phyloP scores from a whole-genome alignment of 305 asterid species.

The Fraxinus xanthoxyloides region DNA sequence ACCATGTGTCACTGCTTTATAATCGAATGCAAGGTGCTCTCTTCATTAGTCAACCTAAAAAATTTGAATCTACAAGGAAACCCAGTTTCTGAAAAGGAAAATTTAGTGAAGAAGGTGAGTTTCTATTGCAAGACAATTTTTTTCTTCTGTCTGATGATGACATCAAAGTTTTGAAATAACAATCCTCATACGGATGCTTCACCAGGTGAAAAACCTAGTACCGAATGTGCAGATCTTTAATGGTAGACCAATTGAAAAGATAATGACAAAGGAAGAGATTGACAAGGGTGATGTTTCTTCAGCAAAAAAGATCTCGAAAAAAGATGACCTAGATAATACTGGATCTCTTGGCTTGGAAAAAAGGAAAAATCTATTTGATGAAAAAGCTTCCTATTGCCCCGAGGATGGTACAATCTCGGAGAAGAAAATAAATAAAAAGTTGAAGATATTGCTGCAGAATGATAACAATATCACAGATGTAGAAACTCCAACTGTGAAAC shows the following conservation, averaged over 20 bases:
- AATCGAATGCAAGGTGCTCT: slow-evolving; percentile 56
- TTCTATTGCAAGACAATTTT: slow-evolving; percentile 2
- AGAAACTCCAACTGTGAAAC: slow-evolving; percentile 19
- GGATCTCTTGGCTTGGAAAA: slow-evolving; percentile 28
- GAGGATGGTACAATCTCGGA: slow-evolving; percentile 25
- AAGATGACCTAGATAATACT: slow-evolving; percentile 21
- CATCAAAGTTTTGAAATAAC: slow-evolving; percentile 22
- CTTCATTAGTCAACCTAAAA: slow-evolving; percentile 62
- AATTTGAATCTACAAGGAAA: slow-evolving; percentile 88
- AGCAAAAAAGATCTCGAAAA: slow-evolving; percentile 26
- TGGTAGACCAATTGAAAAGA: slow-evolving; percentile 55
- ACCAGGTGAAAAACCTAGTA: slow-evolving; percentile 67
- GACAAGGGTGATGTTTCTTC: slow-evolving; percentile 25
- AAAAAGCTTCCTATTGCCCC: slow-evolving; percentile 22
- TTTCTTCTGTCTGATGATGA: neutral
- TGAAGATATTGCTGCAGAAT: slow-evolving; percentile 24
- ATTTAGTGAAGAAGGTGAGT: slow-evolving; percentile 61
- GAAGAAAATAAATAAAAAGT: slow-evolving; percentile 35
- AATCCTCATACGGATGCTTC: slow-evolving; percentile 19
- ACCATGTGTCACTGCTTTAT: slow-evolving; percentile 16
- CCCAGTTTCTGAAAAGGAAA: slow-evolving; percentile 75
- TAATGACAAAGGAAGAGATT: slow-evolving; percentile 34
- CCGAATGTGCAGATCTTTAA: slow-evolving; percentile 70
- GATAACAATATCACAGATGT: slow-evolving; percentile 19
- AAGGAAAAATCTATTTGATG: slow-evolving; percentile 32